Conservation (phyloP, 441 rosid genomes). For the Gossypium schwendimanii region DNA sequence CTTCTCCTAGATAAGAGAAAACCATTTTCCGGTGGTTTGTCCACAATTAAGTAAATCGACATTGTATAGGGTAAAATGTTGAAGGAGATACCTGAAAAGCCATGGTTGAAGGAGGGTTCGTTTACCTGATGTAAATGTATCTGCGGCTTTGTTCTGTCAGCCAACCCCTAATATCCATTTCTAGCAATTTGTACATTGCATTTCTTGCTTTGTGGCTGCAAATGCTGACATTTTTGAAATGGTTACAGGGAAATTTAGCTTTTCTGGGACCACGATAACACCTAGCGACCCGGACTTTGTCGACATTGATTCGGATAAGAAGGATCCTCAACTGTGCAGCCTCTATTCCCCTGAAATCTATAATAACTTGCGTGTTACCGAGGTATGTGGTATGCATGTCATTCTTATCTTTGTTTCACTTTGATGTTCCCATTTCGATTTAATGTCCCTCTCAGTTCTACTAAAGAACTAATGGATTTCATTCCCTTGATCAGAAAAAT, state of each 20-base stretch:
- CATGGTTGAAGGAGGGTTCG: not conserved
- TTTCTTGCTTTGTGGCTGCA: constrained; percentile 9
- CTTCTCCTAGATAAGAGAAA: not conserved
- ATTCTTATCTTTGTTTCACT: not conserved
- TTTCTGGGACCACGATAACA: constrained; percentile 20
- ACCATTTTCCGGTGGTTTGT: not conserved
- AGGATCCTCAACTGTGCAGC: constrained; percentile 61
- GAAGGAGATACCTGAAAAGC: not conserved
- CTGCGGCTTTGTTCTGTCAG: not conserved
- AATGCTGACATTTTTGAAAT: constrained; percentile 24
- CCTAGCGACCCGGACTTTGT: constrained; percentile 31
- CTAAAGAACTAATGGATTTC: not conserved
- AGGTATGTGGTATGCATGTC: constrained; percentile 36
- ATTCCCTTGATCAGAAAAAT: not conserved
- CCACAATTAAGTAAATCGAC: not conserved
- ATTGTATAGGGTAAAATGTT: not conserved
- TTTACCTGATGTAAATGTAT: not conserved
- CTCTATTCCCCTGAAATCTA: constrained; percentile 60
- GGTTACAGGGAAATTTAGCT: constrained; percentile 26
- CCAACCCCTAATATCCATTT: not conserved
- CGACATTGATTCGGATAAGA: constrained; percentile 52
- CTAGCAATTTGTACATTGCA: not conserved
- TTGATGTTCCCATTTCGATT: not conserved
- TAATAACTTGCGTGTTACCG: constrained; percentile 52
- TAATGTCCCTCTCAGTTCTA: not conserved